phyloP scores from a whole-genome alignment of 2,329 filamentous ascomycete species.

The Acarospora socialis region DNA sequence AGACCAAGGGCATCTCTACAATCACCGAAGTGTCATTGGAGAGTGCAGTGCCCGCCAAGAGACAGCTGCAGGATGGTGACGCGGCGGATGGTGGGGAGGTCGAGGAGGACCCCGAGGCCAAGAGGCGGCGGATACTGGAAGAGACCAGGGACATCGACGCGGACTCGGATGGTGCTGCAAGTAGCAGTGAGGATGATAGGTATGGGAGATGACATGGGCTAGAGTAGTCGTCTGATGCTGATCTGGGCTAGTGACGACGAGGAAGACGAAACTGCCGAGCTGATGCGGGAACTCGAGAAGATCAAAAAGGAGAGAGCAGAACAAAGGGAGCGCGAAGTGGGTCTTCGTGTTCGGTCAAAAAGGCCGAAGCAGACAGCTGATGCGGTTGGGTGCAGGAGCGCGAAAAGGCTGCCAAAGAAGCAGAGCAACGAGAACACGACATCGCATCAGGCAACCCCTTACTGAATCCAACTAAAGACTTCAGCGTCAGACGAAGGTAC shows the following conservation, averaged over 20 bases:
- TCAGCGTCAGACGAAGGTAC: conserved; percentile 67
- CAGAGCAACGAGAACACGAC: conserved; percentile 71
- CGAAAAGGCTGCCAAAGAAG: conserved; percentile 63
- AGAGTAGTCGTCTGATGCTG: conserved; percentile 11
- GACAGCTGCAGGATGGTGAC: conserved; percentile 43
- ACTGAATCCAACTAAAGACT: conserved; percentile 66
- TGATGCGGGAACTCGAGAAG: conserved; percentile 86
- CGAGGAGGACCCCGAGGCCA: conserved; percentile 62
- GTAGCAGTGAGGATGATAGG: conserved; percentile 48
- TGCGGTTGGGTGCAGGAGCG: conserved; percentile 61
- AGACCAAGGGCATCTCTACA: conserved; percentile 53
- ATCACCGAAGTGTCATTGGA: conserved; percentile 33
- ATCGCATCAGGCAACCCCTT: conserved; percentile 88
- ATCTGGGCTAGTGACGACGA: conserved; percentile 46
- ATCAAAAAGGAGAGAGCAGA: conserved; percentile 78
- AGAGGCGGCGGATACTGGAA: conserved; percentile 73
- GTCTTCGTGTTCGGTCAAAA: conserved; percentile 6
- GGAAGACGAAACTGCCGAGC: conserved; percentile 72
- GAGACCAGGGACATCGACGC: conserved; percentile 82
- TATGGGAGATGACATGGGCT: conserved; percentile 16
- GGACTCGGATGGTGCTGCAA: conserved; percentile 50
- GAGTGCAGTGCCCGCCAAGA: conserved; percentile 41
- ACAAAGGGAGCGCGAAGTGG: conserved; percentile 59
- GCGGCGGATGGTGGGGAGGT: conserved; percentile 26
- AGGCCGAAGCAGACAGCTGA: too few relatives aligned